These are phyloP conservation scores for Zostera marina DNA, from an alignment of 116 monocot genomes.

Conservation along the genomic window DNA sequence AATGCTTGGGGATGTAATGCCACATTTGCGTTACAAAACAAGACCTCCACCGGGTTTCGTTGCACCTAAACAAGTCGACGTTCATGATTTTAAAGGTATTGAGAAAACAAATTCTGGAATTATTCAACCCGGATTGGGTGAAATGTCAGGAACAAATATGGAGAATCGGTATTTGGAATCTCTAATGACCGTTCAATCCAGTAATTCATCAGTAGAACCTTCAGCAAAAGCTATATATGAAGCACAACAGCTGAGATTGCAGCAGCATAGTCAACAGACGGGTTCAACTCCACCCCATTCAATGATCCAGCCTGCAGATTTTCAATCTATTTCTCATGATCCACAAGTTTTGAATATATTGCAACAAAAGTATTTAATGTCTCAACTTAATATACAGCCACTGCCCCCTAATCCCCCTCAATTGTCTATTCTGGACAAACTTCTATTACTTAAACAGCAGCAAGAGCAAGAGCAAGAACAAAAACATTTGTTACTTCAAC, in stretches of 20 bases:
- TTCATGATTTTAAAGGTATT: conserved; percentile 13
- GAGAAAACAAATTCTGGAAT: conserved; percentile 16
- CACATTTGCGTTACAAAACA: conserved; percentile 66
- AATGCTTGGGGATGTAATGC: conserved; percentile 91
- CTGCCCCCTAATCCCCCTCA: conserved; percentile 32
- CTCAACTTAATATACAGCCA: conserved; percentile 62
- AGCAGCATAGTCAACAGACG: conserved; percentile 16
- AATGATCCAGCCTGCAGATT: conserved; percentile 19
- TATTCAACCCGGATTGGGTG: conserved; percentile 15
- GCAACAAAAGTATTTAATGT: conserved; percentile 70
- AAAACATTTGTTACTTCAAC: conserved; percentile 24
- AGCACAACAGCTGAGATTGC: conserved; percentile 43
- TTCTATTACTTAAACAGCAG: conserved; percentile 60
- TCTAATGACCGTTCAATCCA: conserved; percentile 35
- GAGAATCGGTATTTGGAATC: conserved; percentile 86
- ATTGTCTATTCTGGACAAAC: conserved; percentile 46
- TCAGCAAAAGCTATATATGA: conserved; percentile 42
- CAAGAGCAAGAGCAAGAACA: conserved; percentile 56
- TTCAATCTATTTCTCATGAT: conserved; percentile 43
- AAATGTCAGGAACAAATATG: conserved; percentile 27
- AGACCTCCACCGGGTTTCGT: conserved; percentile 85
- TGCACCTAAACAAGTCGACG: conserved; percentile 29
- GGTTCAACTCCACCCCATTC: conserved; percentile 27
- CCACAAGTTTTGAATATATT: conserved; percentile 43
- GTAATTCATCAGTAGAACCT: background rate